Base-by-base conservation (phyloP, 352 stramenopile genomes). In the Phytophthora rubi region DNA sequence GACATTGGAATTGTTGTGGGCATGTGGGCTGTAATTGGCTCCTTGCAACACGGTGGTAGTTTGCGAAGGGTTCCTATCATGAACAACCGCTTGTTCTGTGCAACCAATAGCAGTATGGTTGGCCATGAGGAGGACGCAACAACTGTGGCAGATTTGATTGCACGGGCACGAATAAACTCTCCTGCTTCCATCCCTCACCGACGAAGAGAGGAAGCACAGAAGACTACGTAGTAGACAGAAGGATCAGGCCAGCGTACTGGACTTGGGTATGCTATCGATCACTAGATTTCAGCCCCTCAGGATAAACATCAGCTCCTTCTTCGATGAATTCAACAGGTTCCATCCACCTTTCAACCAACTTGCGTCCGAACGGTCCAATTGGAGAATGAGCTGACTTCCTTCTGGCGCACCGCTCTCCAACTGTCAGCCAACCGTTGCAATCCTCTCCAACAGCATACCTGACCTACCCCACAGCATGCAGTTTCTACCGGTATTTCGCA, bases 121-220 rank as follows among this genome's bases (percentile, higher is more conserved):
- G 86, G 81, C 63, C 77, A 92, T 79, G 55, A 78, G 47, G 26
- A 61, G 58, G 73, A 85, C 72, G 69, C 86, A 90, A 89, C 73
- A 85, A 92, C 86, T 92, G 86, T 93, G 86, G 86, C 86, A 93
- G 86, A 93, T 93, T 86, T 91, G 83, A 80, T 80, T 92, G 86
- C 86, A 89, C 74, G 72, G 53, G 23, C 33, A 13, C 33, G 1
- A 26, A 26, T 26, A 26, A 26, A 26, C 1, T 26, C 23, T 26
- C 23, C 23, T 2, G 23, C 23, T 39, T 39, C n/a, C n/a, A n/a
- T n/a, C n/a, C n/a, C n/a, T n/a, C n/a, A n/a, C n/a, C n/a, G n/a
- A n/a, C n/a, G n/a, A n/a, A n/a, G n/a, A n/a, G n/a, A n/a, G n/a
- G n/a, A 42, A 53, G 33, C 45, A 32, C 13, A 10, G 9, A 15